These are phyloP conservation scores for Clavispora vitiphila DNA, from an alignment of 805 yeast genomes.

Conservation along the genomic window DNA sequence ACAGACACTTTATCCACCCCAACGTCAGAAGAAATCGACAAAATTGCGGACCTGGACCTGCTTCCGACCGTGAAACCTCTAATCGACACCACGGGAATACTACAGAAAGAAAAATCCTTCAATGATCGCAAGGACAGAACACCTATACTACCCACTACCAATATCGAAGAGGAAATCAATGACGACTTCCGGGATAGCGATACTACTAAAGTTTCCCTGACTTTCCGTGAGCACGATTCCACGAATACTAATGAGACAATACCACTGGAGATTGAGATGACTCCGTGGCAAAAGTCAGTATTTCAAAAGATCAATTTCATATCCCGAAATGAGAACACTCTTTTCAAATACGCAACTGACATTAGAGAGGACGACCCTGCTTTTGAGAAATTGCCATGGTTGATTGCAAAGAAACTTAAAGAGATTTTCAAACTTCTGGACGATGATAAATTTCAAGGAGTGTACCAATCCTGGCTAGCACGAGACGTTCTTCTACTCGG, in stretches of 20 bases:
- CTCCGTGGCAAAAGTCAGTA: constrained; percentile 26
- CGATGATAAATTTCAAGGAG: constrained; percentile 53
- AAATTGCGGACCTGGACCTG: too few relatives aligned
- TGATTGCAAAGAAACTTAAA: constrained; percentile 32
- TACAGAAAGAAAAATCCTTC: too few relatives aligned
- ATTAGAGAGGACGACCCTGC: constrained; percentile 5
- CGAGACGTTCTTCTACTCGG: constrained; percentile 85
- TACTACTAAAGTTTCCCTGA: background rate
- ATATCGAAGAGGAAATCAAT: background rate
- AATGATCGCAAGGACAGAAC: background rate
- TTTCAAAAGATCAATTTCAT: constrained; percentile 13
- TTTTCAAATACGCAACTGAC: constrained; percentile 11
- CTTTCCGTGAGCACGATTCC: background rate
- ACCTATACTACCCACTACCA: background rate
- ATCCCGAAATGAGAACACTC: constrained; percentile 6
- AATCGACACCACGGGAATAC: too few relatives aligned
- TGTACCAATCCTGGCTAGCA: constrained; percentile 73
- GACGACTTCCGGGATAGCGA: background rate
- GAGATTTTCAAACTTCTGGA: constrained; percentile 41
- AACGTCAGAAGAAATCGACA: background rate
- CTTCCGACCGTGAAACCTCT: too few relatives aligned
- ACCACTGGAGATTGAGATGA: constrained; percentile 11
- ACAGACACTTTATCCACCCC: too few relatives aligned
- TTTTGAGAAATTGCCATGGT: constrained; percentile 15
- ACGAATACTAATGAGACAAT: background rate